Evolutionary conservation across 2,329 filamentous ascomycete genomes (phyloP).

Genomic region (Cladobotryum mycophilum): DNA sequence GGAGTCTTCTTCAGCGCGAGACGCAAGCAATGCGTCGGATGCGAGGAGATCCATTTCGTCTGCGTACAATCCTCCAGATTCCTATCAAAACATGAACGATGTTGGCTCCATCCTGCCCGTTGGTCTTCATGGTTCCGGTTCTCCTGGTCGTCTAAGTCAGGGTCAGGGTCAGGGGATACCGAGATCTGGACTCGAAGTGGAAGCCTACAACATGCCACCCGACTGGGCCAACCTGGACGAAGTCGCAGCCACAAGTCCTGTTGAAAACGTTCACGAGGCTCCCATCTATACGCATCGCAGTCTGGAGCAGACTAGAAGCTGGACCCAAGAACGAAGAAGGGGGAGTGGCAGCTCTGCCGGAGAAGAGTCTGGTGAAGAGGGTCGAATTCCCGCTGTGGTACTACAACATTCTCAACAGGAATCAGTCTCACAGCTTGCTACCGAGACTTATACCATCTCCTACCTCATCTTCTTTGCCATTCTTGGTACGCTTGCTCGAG

Average conservation of each 20-base stretch:
- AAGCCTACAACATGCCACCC: constrained; percentile 18
- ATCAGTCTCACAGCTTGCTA: constrained; percentile 43
- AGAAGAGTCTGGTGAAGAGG: constrained; percentile 2
- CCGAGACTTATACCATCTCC: constrained; percentile 64
- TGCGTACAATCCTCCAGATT: constrained; percentile 22
- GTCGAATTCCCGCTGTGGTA: not conserved
- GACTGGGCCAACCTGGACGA: constrained; percentile 40
- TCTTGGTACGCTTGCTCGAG: constrained; percentile 72
- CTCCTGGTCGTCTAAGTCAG: too few relatives aligned
- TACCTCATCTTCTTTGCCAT: constrained; percentile 83
- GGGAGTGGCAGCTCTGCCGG: constrained; percentile 10
- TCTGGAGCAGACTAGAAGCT: constrained; percentile 13
- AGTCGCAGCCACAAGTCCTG: constrained; percentile 26
- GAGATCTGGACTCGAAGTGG: not conserved
- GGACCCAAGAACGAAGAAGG: constrained; percentile 8
- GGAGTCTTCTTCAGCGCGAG: not conserved
- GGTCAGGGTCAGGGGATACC: not conserved
- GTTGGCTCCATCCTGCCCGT: constrained; percentile 22
- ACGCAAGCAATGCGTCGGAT: constrained; percentile 7
- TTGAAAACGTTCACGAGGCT: constrained; percentile 13
- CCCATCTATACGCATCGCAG: constrained; percentile 12
- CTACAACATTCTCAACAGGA: constrained; percentile 6
- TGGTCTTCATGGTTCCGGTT: not conserved
- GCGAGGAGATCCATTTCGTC: not conserved
- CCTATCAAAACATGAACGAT: constrained; percentile 40